Percentiles rank a stretch among this genome's conserved stretches.
Conservation (phyloP, 805 yeast genomes). For the Pichia sporocuriosa region DNA sequence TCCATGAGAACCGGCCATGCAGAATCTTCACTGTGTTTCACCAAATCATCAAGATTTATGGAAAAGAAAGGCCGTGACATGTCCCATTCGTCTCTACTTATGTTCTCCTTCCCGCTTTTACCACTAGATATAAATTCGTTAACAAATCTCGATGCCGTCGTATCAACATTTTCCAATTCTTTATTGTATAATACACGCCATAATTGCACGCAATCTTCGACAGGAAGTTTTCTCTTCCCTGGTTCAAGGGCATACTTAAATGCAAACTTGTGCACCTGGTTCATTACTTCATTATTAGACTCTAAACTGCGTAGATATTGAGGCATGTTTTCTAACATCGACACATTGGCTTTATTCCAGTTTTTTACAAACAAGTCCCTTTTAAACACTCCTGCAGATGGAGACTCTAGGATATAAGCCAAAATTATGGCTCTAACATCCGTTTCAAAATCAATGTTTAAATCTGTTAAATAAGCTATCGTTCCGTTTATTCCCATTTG, state of each 20-base stretch:
- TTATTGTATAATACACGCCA: slow-evolving; percentile 55
- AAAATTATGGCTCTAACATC: slow-evolving; percentile 64
- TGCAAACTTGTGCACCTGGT: slow-evolving; percentile 60
- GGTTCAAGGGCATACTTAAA: slow-evolving; percentile 60
- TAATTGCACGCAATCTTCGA: slow-evolving; percentile 62
- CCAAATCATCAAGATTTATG: slow-evolving; percentile 27
- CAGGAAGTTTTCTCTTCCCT: slow-evolving; percentile 48
- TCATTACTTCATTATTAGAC: slow-evolving; percentile 38
- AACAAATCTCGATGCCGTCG: slow-evolving; percentile 25
- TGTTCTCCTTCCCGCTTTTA: slow-evolving; percentile 34
- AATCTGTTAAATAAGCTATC: slow-evolving; percentile 54
- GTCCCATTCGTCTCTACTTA: slow-evolving; percentile 77
- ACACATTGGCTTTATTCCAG: slow-evolving; percentile 41
- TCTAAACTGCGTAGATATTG: slow-evolving; percentile 25
- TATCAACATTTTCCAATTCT: slow-evolving; percentile 2
- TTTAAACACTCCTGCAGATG: slow-evolving; percentile 56
- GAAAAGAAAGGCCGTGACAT: slow-evolving; percentile 38
- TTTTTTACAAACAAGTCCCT: slow-evolving; percentile 43
- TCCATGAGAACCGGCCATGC: slow-evolving; percentile 94
- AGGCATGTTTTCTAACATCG: slow-evolving; percentile 8
- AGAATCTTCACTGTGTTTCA: slow-evolving; percentile 65
- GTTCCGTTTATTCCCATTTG: slow-evolving; percentile 82
- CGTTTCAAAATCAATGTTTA: slow-evolving; percentile 61
- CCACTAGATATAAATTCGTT: slow-evolving; percentile 50
- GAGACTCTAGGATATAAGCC: slow-evolving; percentile 62